Evolutionary conservation across 2,329 filamentous ascomycete genomes (phyloP), one percentile per base, ranked within the genome.

Genomic region (Myriosclerotinia scirpicola): DNA sequence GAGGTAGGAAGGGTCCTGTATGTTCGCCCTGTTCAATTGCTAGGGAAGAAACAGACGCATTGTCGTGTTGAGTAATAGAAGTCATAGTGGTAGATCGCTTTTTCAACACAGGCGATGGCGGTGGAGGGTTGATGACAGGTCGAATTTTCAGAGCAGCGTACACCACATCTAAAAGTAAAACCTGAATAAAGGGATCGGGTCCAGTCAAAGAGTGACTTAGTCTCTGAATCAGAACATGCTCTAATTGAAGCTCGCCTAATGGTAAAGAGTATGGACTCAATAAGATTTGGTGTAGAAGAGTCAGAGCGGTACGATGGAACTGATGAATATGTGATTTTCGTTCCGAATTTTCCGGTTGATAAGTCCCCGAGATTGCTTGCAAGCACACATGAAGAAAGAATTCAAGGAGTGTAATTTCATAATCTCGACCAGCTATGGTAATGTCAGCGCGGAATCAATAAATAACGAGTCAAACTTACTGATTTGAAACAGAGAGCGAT

Each of bases 131-230:
- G n/a, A 70, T 53, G 42, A 60, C 73, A 2, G 72, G 67, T 53
- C 84, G 81, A 53, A 95, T 83, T 74, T 88, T 92, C 12, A 97
- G 81, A 4, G 90, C 83, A 56, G 88, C 87, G 72, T 90, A 86
- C 3, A 93, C 84, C n/a, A 91, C 87, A 73, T 93, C 90, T 34
- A 97, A 84, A 12, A 97, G 79, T 0, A 92, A 82, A 17, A 90
- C 87, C 73, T 96, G 93, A 1, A 94, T 84, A 63, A 88, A 88
- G 40, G 88, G 84, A 71, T 92, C 90, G 1, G 85, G 79, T 7
- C 84, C 82, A 48, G 82, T 77, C 26, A 92, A 80, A 20, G 88
- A 84, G 72, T 84, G 82, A 38, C 81, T 80, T 7, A 96, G 82
- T 69, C 87, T 85, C 42, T 89, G 86, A 67, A 95, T 89, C 38